Evolutionary conservation across 768 basidiomycete genomes (phyloP).

Genomic region (Boletus coccyginus): DNA sequence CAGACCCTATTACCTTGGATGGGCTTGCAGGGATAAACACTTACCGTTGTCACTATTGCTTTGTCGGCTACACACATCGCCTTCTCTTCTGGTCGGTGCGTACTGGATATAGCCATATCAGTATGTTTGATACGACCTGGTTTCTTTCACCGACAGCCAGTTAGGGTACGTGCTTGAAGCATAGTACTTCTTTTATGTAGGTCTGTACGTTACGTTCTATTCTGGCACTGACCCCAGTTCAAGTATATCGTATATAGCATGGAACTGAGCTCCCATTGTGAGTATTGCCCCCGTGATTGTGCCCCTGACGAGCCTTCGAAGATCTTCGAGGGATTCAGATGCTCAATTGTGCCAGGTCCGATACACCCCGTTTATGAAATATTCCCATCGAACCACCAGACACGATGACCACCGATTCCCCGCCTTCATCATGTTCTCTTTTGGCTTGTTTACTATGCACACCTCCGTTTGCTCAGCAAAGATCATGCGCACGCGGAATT

Average conservation of each 20-base stretch:
- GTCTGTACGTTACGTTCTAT: background rate
- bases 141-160: background rate
- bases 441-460: slow-evolving; percentile 9
- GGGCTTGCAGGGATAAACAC: slow-evolving; percentile 9
- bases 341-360: slow-evolving; percentile 12
- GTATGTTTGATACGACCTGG: background rate
- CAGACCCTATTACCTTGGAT: background rate
- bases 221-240: background rate
- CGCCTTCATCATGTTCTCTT: slow-evolving; percentile 15
- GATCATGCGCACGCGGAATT: no score
- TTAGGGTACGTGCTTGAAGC: slow-evolving; percentile 12
- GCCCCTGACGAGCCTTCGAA: slow-evolving; percentile 4
- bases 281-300: slow-evolving; percentile 10
- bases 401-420: slow-evolving; percentile 18
- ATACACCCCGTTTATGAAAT: background rate
- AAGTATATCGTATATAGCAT: background rate
- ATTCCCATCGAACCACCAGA: background rate
- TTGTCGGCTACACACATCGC: slow-evolving; percentile 14
- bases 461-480: slow-evolving; percentile 3
- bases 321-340: slow-evolving; percentile 13
- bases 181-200: slow-evolving; percentile 6
- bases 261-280: slow-evolving; percentile 13
- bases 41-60: slow-evolving; percentile 20
- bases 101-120: slow-evolving; percentile 8
- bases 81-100: slow-evolving; percentile 18